Conservation (phyloP, 768 basidiomycete genomes). For the Boletus pseudo-olivaceus region DNA sequence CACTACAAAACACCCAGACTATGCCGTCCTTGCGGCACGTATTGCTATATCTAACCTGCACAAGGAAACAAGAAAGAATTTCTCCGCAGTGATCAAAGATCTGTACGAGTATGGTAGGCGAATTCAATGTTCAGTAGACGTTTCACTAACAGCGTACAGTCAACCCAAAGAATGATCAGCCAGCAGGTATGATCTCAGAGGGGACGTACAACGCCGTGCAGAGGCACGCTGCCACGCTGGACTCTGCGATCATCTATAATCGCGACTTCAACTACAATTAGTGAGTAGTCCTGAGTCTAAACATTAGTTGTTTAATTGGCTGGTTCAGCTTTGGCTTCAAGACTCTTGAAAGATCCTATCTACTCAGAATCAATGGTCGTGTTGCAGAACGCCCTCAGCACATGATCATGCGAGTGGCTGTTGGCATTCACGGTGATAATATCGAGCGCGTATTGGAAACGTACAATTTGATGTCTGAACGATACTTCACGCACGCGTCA, state of each 20-base stretch:
- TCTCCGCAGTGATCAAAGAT: constrained; percentile 89
- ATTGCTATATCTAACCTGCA: constrained; percentile 98
- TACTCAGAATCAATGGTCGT: constrained; percentile 89
- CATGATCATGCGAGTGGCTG: constrained; percentile 99
- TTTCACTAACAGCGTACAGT: constrained; percentile 41
- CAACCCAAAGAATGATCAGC: constrained; percentile 89
- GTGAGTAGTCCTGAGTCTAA: constrained; percentile 41
- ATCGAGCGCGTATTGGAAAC: constrained; percentile 89
- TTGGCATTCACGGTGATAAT: constrained; percentile 91
- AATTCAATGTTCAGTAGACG: background rate
- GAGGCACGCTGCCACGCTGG: constrained; percentile 75
- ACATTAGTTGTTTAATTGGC: background rate
- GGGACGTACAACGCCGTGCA: constrained; percentile 80
- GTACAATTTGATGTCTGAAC: constrained; percentile 94
- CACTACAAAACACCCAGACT: constrained; percentile 96
- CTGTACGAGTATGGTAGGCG: constrained; percentile 79
- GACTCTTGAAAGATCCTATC: constrained; percentile 96
- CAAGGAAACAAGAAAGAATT: constrained; percentile 98
- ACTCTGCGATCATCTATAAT: constrained; percentile 96
- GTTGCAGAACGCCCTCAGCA: constrained; percentile 98
- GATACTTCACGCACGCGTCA: constrained; percentile 97
- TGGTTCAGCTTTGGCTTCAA: constrained; percentile 92
- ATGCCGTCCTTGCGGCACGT: constrained; percentile 95
- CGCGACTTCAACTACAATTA: constrained; percentile 98
- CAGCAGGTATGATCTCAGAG: constrained; percentile 89